A percentile compares a stretch with the other conserved stretches of the same genome.
phyloP scores from a whole-genome alignment of 257 asterid species.

The Orobanche coerulescens region DNA sequence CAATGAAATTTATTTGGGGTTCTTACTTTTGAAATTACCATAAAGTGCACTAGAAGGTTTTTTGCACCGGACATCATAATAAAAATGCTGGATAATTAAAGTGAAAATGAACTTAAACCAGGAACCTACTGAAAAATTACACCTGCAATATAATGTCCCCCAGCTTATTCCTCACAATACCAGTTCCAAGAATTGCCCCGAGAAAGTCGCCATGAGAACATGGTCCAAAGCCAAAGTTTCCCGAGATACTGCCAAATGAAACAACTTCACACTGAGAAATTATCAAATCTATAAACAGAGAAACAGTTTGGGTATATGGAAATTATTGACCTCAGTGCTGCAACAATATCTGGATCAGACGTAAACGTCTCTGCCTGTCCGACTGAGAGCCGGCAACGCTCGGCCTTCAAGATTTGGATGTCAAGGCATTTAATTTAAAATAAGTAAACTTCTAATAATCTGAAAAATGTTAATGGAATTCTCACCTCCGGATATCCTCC shows the following conservation, averaged over 20 bases:
- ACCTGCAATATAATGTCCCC: constrained; percentile 94
- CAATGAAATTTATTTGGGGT: background rate
- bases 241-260: constrained; percentile 55
- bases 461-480: background rate
- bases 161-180: constrained; percentile 77
- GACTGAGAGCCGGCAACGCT: constrained; percentile 83
- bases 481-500: constrained; percentile 98
- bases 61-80: background rate
- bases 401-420: constrained; percentile 49
- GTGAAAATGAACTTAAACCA: background rate
- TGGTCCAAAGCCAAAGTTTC: constrained; percentile 73
- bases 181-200: constrained; percentile 89
- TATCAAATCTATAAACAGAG: background rate
- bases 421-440: constrained; percentile 2
- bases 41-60: background rate
- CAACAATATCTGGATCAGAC: constrained; percentile 71
- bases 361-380: constrained; percentile 72
- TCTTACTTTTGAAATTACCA: background rate
- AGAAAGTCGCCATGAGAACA: constrained; percentile 95
- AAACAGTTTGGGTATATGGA: background rate
- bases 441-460: constrained; percentile 11
- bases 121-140: constrained; percentile 9
- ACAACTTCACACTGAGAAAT: constrained; percentile 17
- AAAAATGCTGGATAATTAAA: background rate
- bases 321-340: constrained; percentile 61